These are phyloP conservation scores for Epichloe elymi DNA, from an alignment of 2,329 filamentous ascomycete species.

Conservation along the genomic window DNA sequence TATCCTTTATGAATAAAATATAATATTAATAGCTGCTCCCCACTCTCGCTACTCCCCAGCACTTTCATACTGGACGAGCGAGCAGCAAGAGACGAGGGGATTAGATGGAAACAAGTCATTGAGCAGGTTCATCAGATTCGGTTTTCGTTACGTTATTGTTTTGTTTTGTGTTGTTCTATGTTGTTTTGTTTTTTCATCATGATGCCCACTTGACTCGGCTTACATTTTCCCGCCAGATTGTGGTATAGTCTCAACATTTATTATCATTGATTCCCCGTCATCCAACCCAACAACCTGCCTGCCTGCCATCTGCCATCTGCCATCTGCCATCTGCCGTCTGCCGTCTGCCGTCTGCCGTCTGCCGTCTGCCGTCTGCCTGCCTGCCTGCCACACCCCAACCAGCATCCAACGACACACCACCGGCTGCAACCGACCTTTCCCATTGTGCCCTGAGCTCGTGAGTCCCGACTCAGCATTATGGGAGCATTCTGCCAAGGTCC, in stretches of 20 bases:
- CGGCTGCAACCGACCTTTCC: background rate
- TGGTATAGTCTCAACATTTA: background rate
- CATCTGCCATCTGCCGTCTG: background rate
- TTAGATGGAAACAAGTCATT: background rate
- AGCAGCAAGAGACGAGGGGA: background rate
- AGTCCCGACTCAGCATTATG: background rate
- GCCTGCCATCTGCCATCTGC: too few relatives aligned
- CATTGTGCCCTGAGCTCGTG: background rate
- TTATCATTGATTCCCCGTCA: too few relatives aligned
- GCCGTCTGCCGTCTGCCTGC: too few relatives aligned
- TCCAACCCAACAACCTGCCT: too few relatives aligned
- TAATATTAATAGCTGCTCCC: background rate
- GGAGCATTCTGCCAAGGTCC: slow-evolving; percentile 4
- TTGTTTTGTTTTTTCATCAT: background rate
- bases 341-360: too few relatives aligned
- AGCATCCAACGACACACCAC: background rate
- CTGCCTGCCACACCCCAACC: background rate
- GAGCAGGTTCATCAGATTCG: background rate
- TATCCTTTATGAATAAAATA: background rate
- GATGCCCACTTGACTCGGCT: background rate
- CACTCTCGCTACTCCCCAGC: background rate
- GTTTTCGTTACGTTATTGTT: background rate
- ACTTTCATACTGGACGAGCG: background rate
- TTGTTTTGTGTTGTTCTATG: background rate
- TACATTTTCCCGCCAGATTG: background rate